Conservation (phyloP, 208 protist genomes). For the Leishmania martiniquensis region DNA sequence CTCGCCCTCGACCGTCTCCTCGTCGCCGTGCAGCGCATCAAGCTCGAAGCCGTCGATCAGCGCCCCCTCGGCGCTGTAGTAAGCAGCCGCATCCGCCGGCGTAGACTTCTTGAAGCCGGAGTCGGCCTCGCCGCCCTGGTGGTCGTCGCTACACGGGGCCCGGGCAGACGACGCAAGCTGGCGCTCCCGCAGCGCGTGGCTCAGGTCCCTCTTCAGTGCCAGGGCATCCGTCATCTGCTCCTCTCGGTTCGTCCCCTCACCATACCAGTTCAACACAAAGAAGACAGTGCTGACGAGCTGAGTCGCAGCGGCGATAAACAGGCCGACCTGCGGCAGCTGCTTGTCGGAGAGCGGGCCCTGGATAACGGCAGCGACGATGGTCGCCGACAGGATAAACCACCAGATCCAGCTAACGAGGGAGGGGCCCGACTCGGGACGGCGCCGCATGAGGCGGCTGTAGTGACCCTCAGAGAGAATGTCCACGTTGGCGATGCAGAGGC, state of each 20-base stretch:
- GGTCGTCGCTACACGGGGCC: background rate
- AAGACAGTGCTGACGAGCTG: constrained; percentile 60
- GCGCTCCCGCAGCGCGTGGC: constrained; percentile 10
- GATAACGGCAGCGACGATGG: constrained; percentile 49
- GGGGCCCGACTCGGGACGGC: constrained; percentile 43
- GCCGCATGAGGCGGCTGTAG: constrained; percentile 76
- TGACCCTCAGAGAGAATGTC: constrained; percentile 83
- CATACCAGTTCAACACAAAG: constrained; percentile 79
- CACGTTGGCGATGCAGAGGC: constrained; percentile 62
- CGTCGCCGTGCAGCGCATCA: constrained; percentile 13
- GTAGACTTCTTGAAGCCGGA: constrained; percentile 17
- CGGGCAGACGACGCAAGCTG: background rate
- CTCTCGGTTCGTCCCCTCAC: constrained; percentile 57
- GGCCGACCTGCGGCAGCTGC: constrained; percentile 39
- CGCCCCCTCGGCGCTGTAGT: background rate
- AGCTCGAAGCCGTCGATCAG: constrained; percentile 13
- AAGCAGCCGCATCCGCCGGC: background rate
- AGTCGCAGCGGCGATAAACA: constrained; percentile 53
- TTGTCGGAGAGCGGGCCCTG: constrained; percentile 64
- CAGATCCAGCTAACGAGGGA: constrained; percentile 79
- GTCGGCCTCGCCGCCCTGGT: background rate
- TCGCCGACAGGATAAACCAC: constrained; percentile 65
- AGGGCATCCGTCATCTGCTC: constrained; percentile 49
- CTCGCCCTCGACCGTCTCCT: constrained; percentile 13
- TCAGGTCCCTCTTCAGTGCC: constrained; percentile 25